Percentiles rank a stretch among this genome's conserved stretches.
Evolutionary conservation across 179 eudicot species (phyloP).

Genomic region (Sideroxylon spinosum): DNA sequence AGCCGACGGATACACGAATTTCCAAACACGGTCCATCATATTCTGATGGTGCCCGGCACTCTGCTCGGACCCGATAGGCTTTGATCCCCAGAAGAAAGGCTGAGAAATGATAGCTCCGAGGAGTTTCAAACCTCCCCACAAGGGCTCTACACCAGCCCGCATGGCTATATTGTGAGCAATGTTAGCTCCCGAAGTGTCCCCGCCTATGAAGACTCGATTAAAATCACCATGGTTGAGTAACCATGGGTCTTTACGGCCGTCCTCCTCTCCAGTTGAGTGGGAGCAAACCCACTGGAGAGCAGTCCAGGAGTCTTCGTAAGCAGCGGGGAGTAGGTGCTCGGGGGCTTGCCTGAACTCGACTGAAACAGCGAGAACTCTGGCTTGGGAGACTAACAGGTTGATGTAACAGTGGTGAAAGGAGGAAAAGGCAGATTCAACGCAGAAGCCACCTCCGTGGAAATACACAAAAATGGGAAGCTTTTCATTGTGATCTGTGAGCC

Average conservation of each 20-base stretch:
- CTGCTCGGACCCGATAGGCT: constrained; percentile 22
- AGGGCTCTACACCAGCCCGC: constrained; percentile 23
- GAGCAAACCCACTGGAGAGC: constrained; percentile 38
- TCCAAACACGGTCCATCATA: constrained; percentile 28
- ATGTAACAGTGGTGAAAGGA: constrained; percentile 30
- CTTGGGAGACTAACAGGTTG: constrained; percentile 19
- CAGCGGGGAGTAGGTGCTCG: constrained; percentile 30
- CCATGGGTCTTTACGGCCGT: constrained; percentile 18
- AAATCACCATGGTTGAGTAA: constrained; percentile 22
- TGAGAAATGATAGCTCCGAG: constrained; percentile 28
- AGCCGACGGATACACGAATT: constrained; percentile 35
- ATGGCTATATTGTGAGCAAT: constrained; percentile 20
- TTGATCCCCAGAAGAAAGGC: constrained; percentile 32
- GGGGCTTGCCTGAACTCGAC: constrained; percentile 42
- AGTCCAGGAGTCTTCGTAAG: constrained; percentile 38
- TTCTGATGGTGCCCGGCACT: not conserved
- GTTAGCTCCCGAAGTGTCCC: constrained; percentile 27
- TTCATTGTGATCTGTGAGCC: not conserved
- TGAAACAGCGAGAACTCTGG: constrained; percentile 32
- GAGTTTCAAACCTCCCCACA: constrained; percentile 23
- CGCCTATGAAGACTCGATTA: constrained; percentile 19
- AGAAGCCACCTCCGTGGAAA: constrained; percentile 37
- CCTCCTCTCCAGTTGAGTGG: not conserved
- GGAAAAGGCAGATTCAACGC: constrained; percentile 43
- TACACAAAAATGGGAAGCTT: constrained; percentile 43